Evolutionary conservation across 805 yeast genomes (phyloP).

Genomic region (Grigorovia jiainica): DNA sequence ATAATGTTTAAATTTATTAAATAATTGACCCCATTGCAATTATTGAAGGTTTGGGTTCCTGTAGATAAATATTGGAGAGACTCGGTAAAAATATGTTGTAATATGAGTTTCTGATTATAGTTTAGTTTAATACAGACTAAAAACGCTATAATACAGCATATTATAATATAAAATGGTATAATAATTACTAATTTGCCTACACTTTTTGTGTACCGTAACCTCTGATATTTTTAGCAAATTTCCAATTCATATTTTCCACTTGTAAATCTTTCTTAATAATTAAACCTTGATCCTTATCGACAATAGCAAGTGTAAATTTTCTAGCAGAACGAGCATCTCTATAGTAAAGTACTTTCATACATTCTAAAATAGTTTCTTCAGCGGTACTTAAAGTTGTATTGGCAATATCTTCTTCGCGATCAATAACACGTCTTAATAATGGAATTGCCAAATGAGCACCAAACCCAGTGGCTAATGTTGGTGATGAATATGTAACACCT

Average conservation of each 20-base stretch:
- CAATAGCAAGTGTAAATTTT: constrained; percentile 69
- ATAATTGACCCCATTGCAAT: too few species aligned
- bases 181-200: too few species aligned
- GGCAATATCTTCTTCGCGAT: constrained; percentile 63
- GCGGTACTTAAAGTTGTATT: constrained; percentile 70
- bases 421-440: constrained; percentile 73
- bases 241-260: constrained; percentile 78
- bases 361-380: constrained; percentile 61
- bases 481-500: constrained; percentile 85
- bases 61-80: too few species aligned
- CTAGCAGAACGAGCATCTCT: constrained; percentile 94
- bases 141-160: too few species aligned
- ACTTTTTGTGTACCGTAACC: constrained; percentile 80
- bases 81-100: too few species aligned
- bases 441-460: constrained; percentile 95
- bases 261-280: constrained; percentile 54
- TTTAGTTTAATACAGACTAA: too few species aligned
- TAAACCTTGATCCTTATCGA: constrained; percentile 55
- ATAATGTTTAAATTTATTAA: too few species aligned
- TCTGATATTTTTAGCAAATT: constrained; percentile 74
- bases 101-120: too few species aligned
- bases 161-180: too few species aligned
- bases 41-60: too few species aligned
- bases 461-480: constrained; percentile 90
- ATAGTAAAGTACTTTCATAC: constrained; percentile 90